Evolutionary conservation across 192 early-diverging fungal species (phyloP).

Genomic region (Coemansia asiatica): DNA sequence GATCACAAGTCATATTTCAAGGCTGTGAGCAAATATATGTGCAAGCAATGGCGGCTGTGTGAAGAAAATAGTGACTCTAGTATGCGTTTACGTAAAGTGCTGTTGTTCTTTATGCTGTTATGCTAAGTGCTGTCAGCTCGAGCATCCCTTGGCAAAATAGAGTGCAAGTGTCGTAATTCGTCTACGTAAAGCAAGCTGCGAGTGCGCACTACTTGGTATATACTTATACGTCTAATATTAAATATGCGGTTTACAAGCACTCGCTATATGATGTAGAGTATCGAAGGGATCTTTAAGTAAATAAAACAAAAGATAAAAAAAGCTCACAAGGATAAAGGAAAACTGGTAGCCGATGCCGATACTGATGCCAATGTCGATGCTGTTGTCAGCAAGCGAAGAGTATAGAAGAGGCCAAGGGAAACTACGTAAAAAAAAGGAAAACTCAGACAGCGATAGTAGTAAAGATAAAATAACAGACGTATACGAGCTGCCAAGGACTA

Average conservation of each 20-base stretch:
- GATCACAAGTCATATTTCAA: conserved; percentile 33
- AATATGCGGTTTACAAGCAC: background rate
- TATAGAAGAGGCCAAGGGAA: too few relatives aligned
- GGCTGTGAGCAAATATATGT: background rate
- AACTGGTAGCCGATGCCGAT: too few relatives aligned
- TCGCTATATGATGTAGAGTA: background rate
- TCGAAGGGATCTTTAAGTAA: too few relatives aligned
- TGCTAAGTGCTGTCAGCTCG: background rate
- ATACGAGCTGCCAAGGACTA: too few relatives aligned
- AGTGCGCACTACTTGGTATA: background rate
- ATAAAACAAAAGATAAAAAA: too few relatives aligned
- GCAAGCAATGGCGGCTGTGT: background rate
- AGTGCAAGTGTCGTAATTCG: background rate
- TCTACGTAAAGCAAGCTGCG: background rate
- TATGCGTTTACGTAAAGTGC: background rate
- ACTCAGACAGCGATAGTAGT: too few relatives aligned
- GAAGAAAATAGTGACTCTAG: background rate
- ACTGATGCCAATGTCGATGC: too few relatives aligned
- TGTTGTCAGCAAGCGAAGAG: too few relatives aligned
- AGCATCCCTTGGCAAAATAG: background rate
- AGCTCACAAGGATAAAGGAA: too few relatives aligned
- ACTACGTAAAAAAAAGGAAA: too few relatives aligned
- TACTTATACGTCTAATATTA: background rate
- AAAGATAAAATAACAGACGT: too few relatives aligned
- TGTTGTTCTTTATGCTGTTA: background rate